Evolutionary conservation across 305 asterid genomes (phyloP), one percentile per base, ranked within the genome.

Genomic region (Rubia peregrina): DNA sequence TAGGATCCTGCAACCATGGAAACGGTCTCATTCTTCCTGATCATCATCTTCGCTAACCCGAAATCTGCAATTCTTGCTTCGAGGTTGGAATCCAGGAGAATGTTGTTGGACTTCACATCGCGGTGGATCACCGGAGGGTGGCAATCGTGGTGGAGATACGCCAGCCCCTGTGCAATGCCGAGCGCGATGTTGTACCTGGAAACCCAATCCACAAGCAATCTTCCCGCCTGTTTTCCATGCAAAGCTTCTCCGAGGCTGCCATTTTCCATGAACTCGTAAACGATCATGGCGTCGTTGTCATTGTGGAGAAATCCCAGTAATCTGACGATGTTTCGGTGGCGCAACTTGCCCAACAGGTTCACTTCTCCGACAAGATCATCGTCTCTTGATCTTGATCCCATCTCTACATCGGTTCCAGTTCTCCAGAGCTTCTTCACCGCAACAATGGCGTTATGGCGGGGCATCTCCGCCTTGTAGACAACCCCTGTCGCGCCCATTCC

Each of bases 1-100:
- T 91, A 89, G n/a, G 96, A 89, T 79, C 98, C 98, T 12, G 96
- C 98, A 57, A 91, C 94, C 83, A 83, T 83, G 21, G 98, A 89
- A 40, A 86, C 90, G 7, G 96, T 89, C 80, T 91, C 94, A 65
- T 88, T 87, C 83, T 88, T 83, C 77, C 76, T 80, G 61, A 85
- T 48, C 93, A 91, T 86, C 86, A 74, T 81, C 76, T 77, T 89
- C 9, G 98, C 98, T 81, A 91, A 69, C 70, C 98, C 98, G 8
- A 91, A 91, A 81, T 91, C 98, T 17, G 96, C 98, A 24, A 92
- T 74, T 67, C 94, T 83, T 22, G 95, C 95, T 38, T 90, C 96
- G 6, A 92, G 96, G 82, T 90, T 85, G 46, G 81, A 87, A 73
- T 92, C 91, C 12, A 89, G 85, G 79, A 91, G 78, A 42, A 91